These are phyloP conservation scores for Colletotrichum noveboracense DNA, from an alignment of 2,329 filamentous ascomycete genomes.

Conservation along the genomic window DNA sequence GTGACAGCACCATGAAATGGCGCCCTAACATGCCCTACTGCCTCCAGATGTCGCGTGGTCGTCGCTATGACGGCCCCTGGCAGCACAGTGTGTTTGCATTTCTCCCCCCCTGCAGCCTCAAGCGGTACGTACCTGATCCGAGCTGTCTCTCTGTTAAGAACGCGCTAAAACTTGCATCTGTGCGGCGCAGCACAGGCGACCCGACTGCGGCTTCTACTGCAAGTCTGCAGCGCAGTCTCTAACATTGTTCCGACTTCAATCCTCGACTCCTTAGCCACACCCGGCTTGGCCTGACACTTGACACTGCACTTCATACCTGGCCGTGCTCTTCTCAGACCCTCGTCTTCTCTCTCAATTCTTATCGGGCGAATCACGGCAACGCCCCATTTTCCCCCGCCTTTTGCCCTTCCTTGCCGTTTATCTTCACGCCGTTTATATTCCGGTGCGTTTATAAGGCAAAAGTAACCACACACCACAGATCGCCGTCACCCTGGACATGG, in stretches of 20 bases:
- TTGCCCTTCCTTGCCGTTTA: background rate
- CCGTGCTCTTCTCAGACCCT: background rate
- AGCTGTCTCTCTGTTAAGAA: background rate
- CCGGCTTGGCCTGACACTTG: background rate
- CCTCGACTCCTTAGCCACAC: background rate
- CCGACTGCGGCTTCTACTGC: background rate
- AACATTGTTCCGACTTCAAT: constrained; percentile 19
- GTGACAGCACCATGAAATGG: background rate
- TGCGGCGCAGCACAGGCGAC: constrained; percentile 15
- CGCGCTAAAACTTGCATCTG: constrained; percentile 17
- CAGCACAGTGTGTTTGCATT: background rate
- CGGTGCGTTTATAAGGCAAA: background rate
- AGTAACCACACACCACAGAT: constrained; percentile 7
- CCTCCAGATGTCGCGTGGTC: background rate
- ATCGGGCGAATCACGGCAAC: background rate
- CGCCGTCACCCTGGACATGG: constrained; percentile 37
- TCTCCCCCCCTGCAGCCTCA: background rate
- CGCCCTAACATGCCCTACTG: background rate
- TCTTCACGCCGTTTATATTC: background rate
- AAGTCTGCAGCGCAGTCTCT: background rate
- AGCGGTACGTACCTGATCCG: background rate
- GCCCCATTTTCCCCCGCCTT: background rate
- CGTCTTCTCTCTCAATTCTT: background rate
- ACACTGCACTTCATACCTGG: background rate
- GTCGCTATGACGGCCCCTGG: constrained; percentile 6